Conservation (phyloP, 306 rosid genomes). For the Fragaria nilgerrensis region DNA sequence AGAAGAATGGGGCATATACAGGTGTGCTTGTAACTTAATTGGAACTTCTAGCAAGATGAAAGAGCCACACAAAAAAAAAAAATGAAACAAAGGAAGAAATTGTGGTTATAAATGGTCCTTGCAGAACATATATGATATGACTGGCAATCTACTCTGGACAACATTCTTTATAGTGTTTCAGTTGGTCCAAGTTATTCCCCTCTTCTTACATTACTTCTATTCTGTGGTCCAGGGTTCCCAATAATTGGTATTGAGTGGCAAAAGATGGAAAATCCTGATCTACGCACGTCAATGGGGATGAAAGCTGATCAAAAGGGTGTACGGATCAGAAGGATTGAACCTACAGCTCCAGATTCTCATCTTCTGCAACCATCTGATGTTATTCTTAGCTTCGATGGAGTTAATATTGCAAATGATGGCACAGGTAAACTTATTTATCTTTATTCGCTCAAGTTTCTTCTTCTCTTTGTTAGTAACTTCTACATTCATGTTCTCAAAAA, state of each 20-base stretch:
- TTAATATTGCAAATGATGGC: slow-evolving; percentile 79
- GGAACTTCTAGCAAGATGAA: not conserved
- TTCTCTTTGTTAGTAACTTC: not conserved
- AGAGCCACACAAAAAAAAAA: not conserved
- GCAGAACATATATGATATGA: not conserved
- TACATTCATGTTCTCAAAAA: not conserved
- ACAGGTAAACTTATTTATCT: slow-evolving; percentile 46
- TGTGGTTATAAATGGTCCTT: not conserved
- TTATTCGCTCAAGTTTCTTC: not conserved
- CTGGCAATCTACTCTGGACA: not conserved
- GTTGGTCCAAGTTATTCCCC: not conserved
- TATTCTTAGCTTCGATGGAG: slow-evolving; percentile 74
- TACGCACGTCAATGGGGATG: slow-evolving; percentile 66
- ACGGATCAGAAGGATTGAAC: slow-evolving; percentile 78
- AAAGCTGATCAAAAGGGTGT: slow-evolving; percentile 75
- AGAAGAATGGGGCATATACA: slow-evolving; percentile 75
- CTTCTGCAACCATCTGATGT: slow-evolving; percentile 78
- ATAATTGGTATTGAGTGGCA: slow-evolving; percentile 85
- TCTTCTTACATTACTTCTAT: not conserved
- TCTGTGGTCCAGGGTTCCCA: slow-evolving; percentile 57
- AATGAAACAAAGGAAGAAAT: slow-evolving; percentile 4
- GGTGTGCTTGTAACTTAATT: slow-evolving; percentile 32
- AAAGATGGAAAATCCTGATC: slow-evolving; percentile 89
- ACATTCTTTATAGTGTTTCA: not conserved
- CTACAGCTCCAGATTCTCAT: slow-evolving; percentile 67